These are phyloP conservation scores for Ligustrum vulgare DNA, from an alignment of 257 asterid species.

Conservation along the genomic window DNA sequence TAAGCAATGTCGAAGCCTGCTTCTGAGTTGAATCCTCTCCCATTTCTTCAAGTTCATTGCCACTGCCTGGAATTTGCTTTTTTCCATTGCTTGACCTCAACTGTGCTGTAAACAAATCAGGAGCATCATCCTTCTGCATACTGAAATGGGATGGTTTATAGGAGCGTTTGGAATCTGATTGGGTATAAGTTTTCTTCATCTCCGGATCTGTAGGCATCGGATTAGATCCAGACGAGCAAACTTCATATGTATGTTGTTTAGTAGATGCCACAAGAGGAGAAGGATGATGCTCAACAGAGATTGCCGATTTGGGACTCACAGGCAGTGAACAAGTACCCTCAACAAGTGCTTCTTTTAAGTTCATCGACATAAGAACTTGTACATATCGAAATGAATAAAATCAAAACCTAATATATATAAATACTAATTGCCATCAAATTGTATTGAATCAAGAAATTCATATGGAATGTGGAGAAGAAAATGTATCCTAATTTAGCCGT, in stretches of 20 bases:
- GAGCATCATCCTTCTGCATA: background rate
- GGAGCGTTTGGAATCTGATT: background rate
- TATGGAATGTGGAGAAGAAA: background rate
- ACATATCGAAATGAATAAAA: background rate
- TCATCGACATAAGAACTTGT: background rate
- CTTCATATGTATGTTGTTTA: background rate
- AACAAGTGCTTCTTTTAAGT: conserved; percentile 4
- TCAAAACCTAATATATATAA: background rate
- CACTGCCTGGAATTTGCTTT: background rate
- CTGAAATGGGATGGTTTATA: background rate
- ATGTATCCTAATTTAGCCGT: too few relatives aligned
- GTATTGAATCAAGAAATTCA: background rate
- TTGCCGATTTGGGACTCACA: background rate
- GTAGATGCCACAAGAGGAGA: background rate
- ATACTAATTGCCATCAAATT: background rate
- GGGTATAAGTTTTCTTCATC: background rate
- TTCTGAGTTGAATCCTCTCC: background rate
- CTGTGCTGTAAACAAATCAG: background rate
- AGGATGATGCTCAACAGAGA: background rate
- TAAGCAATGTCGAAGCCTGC: background rate
- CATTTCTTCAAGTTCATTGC: background rate
- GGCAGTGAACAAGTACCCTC: background rate
- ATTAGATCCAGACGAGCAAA: conserved; percentile 2
- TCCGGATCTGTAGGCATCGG: background rate
- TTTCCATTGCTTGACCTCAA: background rate